phyloP scores from a whole-genome alignment of 2,329 filamentous ascomycete genomes.

The Fusarium tjaetaba region DNA sequence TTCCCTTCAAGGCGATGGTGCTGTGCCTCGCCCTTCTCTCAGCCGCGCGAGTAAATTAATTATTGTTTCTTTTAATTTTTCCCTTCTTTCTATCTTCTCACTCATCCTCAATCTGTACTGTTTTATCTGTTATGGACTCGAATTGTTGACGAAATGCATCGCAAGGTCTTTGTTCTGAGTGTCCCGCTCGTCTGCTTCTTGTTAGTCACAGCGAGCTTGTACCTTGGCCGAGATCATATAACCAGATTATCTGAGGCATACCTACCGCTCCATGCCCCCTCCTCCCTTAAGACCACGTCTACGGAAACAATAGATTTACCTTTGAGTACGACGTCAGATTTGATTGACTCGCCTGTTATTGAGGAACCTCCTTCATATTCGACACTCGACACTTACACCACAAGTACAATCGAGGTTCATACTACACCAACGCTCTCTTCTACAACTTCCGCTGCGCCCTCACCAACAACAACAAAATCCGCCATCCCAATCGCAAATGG shows the following conservation, averaged over 20 bases:
- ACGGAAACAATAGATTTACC: not conserved
- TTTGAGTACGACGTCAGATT: not conserved
- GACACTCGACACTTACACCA: not conserved
- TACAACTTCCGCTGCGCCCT: not conserved
- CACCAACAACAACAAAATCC: not conserved
- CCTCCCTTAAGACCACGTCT: not conserved
- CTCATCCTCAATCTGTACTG: not conserved
- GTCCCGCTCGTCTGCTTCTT: slow-evolving; percentile 34
- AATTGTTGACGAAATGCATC: slow-evolving; percentile 34
- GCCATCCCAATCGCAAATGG: slow-evolving; percentile 12
- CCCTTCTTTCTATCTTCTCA: not conserved
- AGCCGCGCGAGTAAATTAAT: slow-evolving; percentile 2
- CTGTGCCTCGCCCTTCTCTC: slow-evolving; percentile 25
- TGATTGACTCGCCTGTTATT: not conserved
- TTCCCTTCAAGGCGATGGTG: slow-evolving; percentile 4
- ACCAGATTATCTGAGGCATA: slow-evolving; percentile 28
- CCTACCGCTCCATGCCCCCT: slow-evolving; percentile 19
- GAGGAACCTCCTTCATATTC: slow-evolving; percentile 4
- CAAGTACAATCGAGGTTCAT: not conserved
- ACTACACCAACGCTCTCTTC: not conserved
- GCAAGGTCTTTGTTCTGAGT: slow-evolving; percentile 27
- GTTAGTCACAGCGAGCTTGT: slow-evolving; percentile 26
- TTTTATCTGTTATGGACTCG: not conserved
- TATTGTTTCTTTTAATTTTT: not conserved
- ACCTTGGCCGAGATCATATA: slow-evolving; percentile 38